Percentiles rank a stretch among this genome's conserved stretches.
Conservation (phyloP, 1,284 basidiomycete species). For the Trichosporon sp. region DNA sequence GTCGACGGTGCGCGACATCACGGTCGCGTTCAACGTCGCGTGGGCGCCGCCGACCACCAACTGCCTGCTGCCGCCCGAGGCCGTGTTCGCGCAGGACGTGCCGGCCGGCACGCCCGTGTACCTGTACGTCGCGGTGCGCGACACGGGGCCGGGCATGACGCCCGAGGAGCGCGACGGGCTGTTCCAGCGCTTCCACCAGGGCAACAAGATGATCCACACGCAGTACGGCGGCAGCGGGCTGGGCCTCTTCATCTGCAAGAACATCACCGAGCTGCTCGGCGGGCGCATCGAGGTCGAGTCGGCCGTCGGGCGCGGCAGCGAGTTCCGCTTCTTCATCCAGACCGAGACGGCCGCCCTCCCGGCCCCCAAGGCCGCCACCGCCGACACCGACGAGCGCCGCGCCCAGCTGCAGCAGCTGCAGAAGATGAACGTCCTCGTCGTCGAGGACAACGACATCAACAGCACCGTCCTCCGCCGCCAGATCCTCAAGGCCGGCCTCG, state of each 20-base stretch:
- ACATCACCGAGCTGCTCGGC: slow-evolving; percentile 43
- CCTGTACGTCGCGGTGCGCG: slow-evolving; percentile 27
- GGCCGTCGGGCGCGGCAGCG: slow-evolving; percentile 35
- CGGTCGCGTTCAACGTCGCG: slow-evolving; percentile 28
- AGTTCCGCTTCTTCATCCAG: slow-evolving; percentile 50
- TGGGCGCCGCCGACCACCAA: slow-evolving; percentile 22
- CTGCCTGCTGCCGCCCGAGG: slow-evolving; percentile 15
- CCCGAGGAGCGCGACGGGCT: slow-evolving; percentile 24
- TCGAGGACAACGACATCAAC: slow-evolving; percentile 52
- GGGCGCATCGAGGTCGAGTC: slow-evolving; percentile 44
- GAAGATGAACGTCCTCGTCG: slow-evolving; percentile 34
- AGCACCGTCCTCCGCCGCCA: slow-evolving; percentile 50
- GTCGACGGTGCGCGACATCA: slow-evolving; percentile 24
- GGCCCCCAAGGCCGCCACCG: background rate
- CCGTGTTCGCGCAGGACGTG: background rate
- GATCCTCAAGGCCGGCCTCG: slow-evolving; percentile 44
- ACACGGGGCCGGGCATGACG: slow-evolving; percentile 36
- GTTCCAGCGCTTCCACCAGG: slow-evolving; percentile 28
- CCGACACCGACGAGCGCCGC: background rate
- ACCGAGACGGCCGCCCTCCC: slow-evolving; percentile 18
- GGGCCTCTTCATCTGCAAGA: slow-evolving; percentile 46
- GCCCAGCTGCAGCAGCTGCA: background rate
- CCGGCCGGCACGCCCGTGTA: slow-evolving; percentile 20
- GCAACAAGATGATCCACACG: slow-evolving; percentile 46
- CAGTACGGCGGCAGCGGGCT: slow-evolving; percentile 48